phyloP scores from a whole-genome alignment of 495 filamentous ascomycete genomes.

The Neurospora sp. region DNA sequence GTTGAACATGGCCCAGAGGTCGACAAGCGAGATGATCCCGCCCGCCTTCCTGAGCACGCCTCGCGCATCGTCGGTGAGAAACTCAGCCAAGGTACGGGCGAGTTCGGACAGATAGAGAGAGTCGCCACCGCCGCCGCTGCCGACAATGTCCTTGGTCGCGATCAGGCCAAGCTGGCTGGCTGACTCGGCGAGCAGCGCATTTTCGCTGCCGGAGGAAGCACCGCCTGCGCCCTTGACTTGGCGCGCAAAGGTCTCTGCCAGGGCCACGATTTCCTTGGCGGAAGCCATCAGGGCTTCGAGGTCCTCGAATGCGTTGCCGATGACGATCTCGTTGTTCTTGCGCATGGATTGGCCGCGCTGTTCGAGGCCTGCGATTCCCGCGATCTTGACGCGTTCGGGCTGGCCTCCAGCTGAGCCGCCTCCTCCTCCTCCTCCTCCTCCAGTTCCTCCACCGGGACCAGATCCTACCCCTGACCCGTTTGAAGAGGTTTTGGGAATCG shows the following conservation, averaged over 20 bases:
- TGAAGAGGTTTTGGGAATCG: constrained; percentile 61
- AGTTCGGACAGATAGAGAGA: constrained; percentile 64
- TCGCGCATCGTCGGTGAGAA: constrained; percentile 78
- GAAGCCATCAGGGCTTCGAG: constrained; percentile 94
- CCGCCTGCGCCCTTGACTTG: constrained; percentile 47
- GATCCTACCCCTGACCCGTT: constrained; percentile 32
- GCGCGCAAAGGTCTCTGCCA: constrained; percentile 78
- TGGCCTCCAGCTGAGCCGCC: neutral
- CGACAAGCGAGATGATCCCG: constrained; percentile 88
- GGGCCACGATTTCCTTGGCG: constrained; percentile 86
- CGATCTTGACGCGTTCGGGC: constrained; percentile 44
- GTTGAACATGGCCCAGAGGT: constrained; percentile 96
- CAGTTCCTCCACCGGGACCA: constrained; percentile 23
- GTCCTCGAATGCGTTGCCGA: constrained; percentile 92
- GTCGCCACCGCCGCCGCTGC: constrained; percentile 32
- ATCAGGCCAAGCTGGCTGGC: constrained; percentile 77
- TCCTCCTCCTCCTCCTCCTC: constrained; percentile 2
- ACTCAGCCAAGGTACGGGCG: constrained; percentile 83
- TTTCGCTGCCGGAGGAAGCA: constrained; percentile 52
- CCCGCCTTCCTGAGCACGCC: constrained; percentile 76
- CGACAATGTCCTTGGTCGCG: constrained; percentile 84
- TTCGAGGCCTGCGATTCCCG: constrained; percentile 91
- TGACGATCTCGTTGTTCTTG: constrained; percentile 85
- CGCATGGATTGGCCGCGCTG: constrained; percentile 69
- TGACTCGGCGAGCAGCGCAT: constrained; percentile 68